A percentile compares a stretch with the other conserved stretches of the same genome.
phyloP scores from a whole-genome alignment of 148 eudicot genomes.

The Diospyros lotus region DNA sequence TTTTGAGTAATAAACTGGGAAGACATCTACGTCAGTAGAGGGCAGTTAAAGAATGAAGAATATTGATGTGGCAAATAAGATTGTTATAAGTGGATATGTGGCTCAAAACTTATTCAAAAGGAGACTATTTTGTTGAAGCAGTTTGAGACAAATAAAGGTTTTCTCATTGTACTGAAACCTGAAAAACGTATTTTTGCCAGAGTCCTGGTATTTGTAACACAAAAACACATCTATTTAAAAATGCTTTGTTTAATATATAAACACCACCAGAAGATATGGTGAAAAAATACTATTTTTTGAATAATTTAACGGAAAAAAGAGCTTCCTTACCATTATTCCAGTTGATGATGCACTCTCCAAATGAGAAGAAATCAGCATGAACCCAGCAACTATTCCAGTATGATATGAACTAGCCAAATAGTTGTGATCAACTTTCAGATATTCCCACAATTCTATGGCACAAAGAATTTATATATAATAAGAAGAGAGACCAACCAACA shows the following conservation, averaged over 20 bases:
- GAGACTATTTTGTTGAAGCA: neutral
- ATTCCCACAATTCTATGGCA: slow-evolving; percentile 37
- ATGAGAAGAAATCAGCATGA: slow-evolving; percentile 58
- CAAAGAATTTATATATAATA: slow-evolving; percentile 11
- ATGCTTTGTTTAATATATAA: no score
- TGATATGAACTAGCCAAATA: slow-evolving; percentile 84
- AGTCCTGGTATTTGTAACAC: no score
- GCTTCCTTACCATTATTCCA: slow-evolving; percentile 48
- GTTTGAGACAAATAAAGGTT: neutral
- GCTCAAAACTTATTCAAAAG: slow-evolving; percentile 8
- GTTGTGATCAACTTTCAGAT: slow-evolving; percentile 57
- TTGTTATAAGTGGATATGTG: neutral
- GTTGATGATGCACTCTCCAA: slow-evolving; percentile 44
- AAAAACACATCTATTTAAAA: no score
- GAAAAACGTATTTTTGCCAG: neutral
- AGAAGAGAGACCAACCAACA: slow-evolving; percentile 15
- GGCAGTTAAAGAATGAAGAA: neutral
- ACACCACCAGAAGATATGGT: no score
- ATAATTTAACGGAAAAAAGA: neutral
- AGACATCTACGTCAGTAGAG: neutral
- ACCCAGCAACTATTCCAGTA: slow-evolving; percentile 78
- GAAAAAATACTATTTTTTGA: neutral
- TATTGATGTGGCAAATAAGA: no score
- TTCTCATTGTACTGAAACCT: neutral
- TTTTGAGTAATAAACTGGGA: neutral